Percentiles rank a stretch among this genome's conserved stretches.
Evolutionary conservation across 164 flowering plant genomes (phyloP).

Genomic region (Vitis vinifera): ASM3070453v1 NC_081816.1:7110501-7111000

Average conservation of each 20-base stretch:
- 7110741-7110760: constrained; percentile 25
- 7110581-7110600: constrained; percentile 35
- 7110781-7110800: constrained; percentile 48
- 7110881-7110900: no score
- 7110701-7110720: constrained; percentile 58
- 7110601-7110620: constrained; percentile 50
- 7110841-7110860: constrained; percentile 22
- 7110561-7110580: constrained; percentile 43
- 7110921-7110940: constrained; percentile 1
- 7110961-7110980: neutral
- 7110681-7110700: constrained; percentile 42
- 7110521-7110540: constrained; percentile 94
- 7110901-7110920: neutral
- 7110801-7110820: constrained; percentile 62
- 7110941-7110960: neutral
- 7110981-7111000: no score
- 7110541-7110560: constrained; percentile 79
- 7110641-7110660: constrained; percentile 76
- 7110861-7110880: constrained; percentile 24
- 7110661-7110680: constrained; percentile 56
- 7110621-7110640: constrained; percentile 95
- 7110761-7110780: constrained; percentile 19
- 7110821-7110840: constrained; percentile 34
- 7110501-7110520: constrained; percentile 83
- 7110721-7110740: constrained; percentile 28